Base-by-base conservation (phyloP, 345 rosid species). In the Salix viminalis region DNA sequence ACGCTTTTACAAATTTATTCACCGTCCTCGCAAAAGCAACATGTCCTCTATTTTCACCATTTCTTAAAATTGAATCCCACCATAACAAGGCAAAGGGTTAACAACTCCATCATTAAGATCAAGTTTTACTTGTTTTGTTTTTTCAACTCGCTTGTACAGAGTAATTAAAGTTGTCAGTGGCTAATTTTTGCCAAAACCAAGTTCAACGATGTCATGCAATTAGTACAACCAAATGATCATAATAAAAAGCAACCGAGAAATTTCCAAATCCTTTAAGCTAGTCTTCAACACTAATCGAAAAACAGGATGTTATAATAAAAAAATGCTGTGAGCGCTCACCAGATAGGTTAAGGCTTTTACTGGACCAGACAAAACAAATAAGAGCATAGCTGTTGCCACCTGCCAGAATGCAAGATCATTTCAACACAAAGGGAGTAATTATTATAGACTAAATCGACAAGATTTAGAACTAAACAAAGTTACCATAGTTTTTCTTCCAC, bases 401-500 rank as follows among this genome's bases (percentile, higher is more conserved):
- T 93, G 84, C 74, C 44, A 84, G 74, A 74, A 75, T 32, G 34
- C 73, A 80, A 75, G 24, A 82, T 64, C 68, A 54, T 30, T 28
- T 10, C 71, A 79, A 46, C 10, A 50, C 30, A n/a, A 73, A 13
- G 12, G 24, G 41, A 21, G 62, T 61, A 32, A 24, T 1, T 67
- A 58, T 12, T 48, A 16, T 34, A 41, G 19, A 61, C 34, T 13
- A 42, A 15, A 19, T 28, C 12, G 36, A 44, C 2, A 16, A 54
- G 15, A 30, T 18, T 42, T 30, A 67, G 46, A 52, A 48, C 9
- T 70, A 0, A 48, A 52, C 14, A 42, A 67, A 12, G 10, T 7
- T 18, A 41, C 97, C 97, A 93, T 88, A 21, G 97, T 94, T 83
- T 93, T 95, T 85, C 99, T 95, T 67, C 99, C 97, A 76, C 90